phyloP scores from a whole-genome alignment of 2,329 filamentous ascomycete genomes.

The Phaeosphaeriaceae sp. region DNA sequence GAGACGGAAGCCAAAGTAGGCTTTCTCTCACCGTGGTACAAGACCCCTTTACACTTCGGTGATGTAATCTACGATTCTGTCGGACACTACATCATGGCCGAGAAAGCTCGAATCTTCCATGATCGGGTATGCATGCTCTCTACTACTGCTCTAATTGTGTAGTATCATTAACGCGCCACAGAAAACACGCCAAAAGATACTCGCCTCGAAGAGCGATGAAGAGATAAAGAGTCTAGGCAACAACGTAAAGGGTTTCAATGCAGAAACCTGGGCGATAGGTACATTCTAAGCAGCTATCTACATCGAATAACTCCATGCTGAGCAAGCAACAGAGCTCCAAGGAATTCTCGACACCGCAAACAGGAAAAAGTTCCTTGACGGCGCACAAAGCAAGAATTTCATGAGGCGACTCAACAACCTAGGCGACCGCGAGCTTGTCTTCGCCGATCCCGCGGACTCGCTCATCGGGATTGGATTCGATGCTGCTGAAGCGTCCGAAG shows the following conservation, averaged over 20 bases:
- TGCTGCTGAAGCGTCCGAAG: slow-evolving; percentile 1
- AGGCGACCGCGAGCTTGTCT: slow-evolving; percentile 5
- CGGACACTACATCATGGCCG: slow-evolving; percentile 9
- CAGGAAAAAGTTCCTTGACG: neutral
- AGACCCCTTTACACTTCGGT: neutral
- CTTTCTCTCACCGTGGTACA: slow-evolving; percentile 10
- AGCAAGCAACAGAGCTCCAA: too few relatives aligned
- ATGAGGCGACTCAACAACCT: neutral
- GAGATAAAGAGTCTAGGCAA: neutral
- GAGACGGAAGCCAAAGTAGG: neutral
- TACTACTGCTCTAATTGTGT: too few relatives aligned
- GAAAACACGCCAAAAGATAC: slow-evolving; percentile 2
- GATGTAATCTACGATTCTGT: neutral
- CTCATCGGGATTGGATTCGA: slow-evolving; percentile 5
- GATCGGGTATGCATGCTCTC: slow-evolving; percentile 2
- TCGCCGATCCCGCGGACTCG: slow-evolving; percentile 5
- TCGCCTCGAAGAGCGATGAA: neutral
- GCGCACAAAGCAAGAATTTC: neutral
- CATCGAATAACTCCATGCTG: too few relatives aligned
- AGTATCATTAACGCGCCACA: too few relatives aligned
- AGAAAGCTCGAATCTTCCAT: slow-evolving; percentile 3
- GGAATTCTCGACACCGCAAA: too few relatives aligned
- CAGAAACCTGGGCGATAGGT: neutral
- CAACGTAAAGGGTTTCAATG: neutral
- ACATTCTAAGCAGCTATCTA: too few relatives aligned